Percentiles rank a stretch among this genome's conserved stretches.
Conservation (phyloP, 352 stramenopile genomes). For the Peronospora farinosa region DNA sequence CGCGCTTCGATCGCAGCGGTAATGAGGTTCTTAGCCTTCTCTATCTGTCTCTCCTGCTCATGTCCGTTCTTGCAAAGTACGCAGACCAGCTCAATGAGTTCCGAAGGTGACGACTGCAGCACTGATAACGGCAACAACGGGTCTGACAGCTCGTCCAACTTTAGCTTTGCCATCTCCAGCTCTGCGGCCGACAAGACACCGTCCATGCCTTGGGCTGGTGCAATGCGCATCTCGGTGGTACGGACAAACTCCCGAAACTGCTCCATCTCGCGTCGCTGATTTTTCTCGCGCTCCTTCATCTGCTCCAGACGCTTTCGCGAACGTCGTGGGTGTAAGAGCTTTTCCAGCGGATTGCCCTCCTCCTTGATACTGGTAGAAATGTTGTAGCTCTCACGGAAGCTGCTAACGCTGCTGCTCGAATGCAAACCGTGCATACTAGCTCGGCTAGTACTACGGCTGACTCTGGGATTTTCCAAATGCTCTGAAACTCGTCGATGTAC, state of each 20-base stretch:
- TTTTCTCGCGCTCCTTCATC: slow-evolving; percentile 62
- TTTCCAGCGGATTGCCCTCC: slow-evolving; percentile 59
- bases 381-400: slow-evolving; percentile 36
- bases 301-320: slow-evolving; percentile 55
- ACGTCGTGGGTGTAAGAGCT: slow-evolving; percentile 69
- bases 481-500: slow-evolving; percentile 65
- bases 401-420: slow-evolving; percentile 20
- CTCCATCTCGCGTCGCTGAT: slow-evolving; percentile 79
- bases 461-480: slow-evolving; percentile 24
- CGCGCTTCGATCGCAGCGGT: slow-evolving; percentile 71
- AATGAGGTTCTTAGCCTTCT: slow-evolving; percentile 66
- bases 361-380: slow-evolving; percentile 29
- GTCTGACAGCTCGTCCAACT: slow-evolving; percentile 41
- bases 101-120: slow-evolving; percentile 37
- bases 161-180: slow-evolving; percentile 24
- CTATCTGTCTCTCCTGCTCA: slow-evolving; percentile 68
- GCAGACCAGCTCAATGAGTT: slow-evolving; percentile 67
- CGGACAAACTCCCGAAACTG: slow-evolving; percentile 84
- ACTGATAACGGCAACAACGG: slow-evolving; percentile 51
- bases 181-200: slow-evolving; percentile 16
- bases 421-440: slow-evolving; percentile 16
- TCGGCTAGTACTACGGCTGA: slow-evolving; percentile 19
- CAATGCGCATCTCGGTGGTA: slow-evolving; percentile 44
- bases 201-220: slow-evolving; percentile 12
- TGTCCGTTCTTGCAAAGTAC: slow-evolving; percentile 62